phyloP scores from a whole-genome alignment of 2,329 filamentous ascomycete species.

The Penicillium thymicola region DNA sequence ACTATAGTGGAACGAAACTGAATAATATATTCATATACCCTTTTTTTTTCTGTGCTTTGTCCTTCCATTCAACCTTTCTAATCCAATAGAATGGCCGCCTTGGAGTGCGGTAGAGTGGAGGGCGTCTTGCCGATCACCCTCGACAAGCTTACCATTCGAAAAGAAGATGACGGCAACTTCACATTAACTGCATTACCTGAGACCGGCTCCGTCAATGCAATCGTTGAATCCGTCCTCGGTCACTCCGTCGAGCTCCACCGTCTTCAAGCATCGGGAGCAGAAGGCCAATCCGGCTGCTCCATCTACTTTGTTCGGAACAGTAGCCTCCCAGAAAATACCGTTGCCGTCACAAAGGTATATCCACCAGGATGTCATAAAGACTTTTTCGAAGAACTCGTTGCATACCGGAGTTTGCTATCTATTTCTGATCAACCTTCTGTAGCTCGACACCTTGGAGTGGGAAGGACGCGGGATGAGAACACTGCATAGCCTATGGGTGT shows the following conservation, averaged over 20 bases:
- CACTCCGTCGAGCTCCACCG: neutral
- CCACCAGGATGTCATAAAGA: neutral
- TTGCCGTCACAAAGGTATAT: neutral
- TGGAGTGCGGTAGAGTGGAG: neutral
- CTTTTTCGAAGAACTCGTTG: constrained; percentile 1
- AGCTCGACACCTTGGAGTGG: neutral
- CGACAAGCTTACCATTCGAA: neutral
- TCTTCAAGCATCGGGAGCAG: constrained; percentile 3
- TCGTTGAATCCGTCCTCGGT: constrained; percentile 1
- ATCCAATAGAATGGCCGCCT: neutral
- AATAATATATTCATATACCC: neutral
- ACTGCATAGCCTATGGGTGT: neutral
- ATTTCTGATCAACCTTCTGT: neutral
- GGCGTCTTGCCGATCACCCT: neutral
- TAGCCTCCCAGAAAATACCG: neutral
- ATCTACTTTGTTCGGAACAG: neutral
- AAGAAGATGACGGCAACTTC: neutral
- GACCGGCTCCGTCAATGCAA: neutral
- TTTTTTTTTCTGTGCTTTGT: too few species aligned
- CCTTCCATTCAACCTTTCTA: neutral
- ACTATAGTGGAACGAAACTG: neutral
- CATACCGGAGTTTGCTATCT: neutral
- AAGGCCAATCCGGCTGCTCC: neutral
- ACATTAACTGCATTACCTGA: neutral
- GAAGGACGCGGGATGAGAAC: neutral